Evolutionary conservation across 2,329 filamentous ascomycete species (phyloP), one percentile per base, ranked within the genome.

Genomic region (Calycina marina): DNA sequence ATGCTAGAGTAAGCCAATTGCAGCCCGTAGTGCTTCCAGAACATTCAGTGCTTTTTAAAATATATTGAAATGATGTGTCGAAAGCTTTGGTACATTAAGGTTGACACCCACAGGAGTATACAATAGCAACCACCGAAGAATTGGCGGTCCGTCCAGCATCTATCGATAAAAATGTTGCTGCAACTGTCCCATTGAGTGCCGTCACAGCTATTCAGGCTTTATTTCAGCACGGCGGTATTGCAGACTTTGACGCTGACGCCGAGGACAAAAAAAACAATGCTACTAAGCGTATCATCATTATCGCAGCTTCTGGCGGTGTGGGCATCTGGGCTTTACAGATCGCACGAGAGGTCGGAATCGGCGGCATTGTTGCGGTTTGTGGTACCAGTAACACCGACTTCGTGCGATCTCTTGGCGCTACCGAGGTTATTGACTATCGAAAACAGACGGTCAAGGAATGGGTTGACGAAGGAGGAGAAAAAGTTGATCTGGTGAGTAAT

Each of bases 311-410:
- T 4, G 61, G 62, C 3, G 52, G 53, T 4, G 58, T 62, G 2
- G 62, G 62, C 2, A 47, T 55, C 18, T 64, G 59, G 60, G 46
- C 53, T 15, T 47, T 60, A 30, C 61, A 61, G 47, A 40, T 60
- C 18, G 57, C 57, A 12, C 49, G 47, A 26, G 39, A 46, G 34
- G 49, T 50, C 15, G 56, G 60, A 2, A 49, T 50, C 2, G 45
- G 55, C 22, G 56, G 20, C n/a, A 3, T 64, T 4, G 43, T 61
- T 9, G 60, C 49, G 14, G 57, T 55, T 1, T 57, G 54, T 37
- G 53, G 58, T 3, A 30, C 52, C 1, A 41, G 46, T 10, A 63
- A 59, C 40, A 43, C 52, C 4, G 51, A 52, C 4, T 52, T 59
- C 28, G 56, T 65, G 13, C 48, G 44, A 22, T 42, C 39, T 0